Base-by-base conservation (phyloP, 2,329 filamentous ascomycete genomes). In the Ophiostoma himal-ulmi region DNA sequence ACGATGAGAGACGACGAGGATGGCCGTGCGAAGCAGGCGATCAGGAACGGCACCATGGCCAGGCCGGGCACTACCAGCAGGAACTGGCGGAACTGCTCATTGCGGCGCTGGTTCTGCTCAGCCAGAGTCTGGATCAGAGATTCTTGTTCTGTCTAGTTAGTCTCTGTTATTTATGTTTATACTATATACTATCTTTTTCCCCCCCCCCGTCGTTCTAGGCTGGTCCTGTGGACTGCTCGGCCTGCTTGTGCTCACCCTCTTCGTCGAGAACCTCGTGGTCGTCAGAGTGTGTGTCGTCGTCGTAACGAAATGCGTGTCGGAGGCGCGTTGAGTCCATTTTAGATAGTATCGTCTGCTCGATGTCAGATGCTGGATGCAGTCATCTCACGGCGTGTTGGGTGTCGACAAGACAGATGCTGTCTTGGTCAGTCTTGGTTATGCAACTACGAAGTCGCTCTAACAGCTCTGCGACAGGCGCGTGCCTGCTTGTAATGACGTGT, bases 291-390 rank as follows among this genome's bases (percentile, higher is more conserved):
- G 83, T 82, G 71, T 85, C 83, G 73, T 84, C 83, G 75, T 90
- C 88, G 80, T 94, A 95, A 72, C 85, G 86, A 80, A 96, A 95
- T 10, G 91, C 90, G 75, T 86, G 90, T 76, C 93, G 89, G 64
- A 95, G 82, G 73, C 91, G 88, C 69, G 91, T 82, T 57, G 82
- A 75, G 62, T 71, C 72, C 73, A 74, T 75, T 2, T 17, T 48
- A 48, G 44, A 48, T 48, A n/a, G 17, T 39, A 13, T 48, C 17
- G 44, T n/a, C n/a, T 48, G 44, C n/a, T 48, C 20, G 44, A 8
- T 39, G 44, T 48, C n/a, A 48, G 44, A 8, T 39, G 30, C 26
- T 17, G 17, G n/a, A 11, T 34, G n/a, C 8, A 13, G 8, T 41
- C 20, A 65, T 62, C 13, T 17, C 52, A 62, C 22, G 11, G 6